These are phyloP conservation scores for Naegleria gruberi DNA, from an alignment of 208 protist genomes.

Conservation along the genomic window DNA sequence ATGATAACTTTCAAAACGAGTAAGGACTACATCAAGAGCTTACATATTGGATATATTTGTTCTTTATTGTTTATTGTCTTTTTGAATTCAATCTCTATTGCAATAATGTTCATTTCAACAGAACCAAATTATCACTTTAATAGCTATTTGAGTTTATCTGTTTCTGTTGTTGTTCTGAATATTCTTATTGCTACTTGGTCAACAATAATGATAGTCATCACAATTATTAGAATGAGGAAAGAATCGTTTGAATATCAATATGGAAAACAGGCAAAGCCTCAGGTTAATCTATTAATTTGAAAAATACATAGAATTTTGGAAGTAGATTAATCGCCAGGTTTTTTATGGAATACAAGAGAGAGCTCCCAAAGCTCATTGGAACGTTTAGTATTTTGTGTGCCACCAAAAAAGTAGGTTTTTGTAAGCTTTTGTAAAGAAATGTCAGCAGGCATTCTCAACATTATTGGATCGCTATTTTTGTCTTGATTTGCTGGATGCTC, in stretches of 20 bases:
- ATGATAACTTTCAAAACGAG: neutral
- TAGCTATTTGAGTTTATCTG: neutral
- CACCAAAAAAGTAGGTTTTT: neutral
- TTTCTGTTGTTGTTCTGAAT: neutral
- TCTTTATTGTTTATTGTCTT: neutral
- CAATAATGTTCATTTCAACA: neutral
- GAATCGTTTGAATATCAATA: neutral
- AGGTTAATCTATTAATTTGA: neutral
- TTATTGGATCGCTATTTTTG: neutral
- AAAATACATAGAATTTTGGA: no score
- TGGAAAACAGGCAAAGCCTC: neutral
- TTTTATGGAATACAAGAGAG: neutral
- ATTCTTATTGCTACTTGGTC: neutral
- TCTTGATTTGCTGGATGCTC: neutral
- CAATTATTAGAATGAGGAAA: neutral
- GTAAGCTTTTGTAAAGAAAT: neutral
- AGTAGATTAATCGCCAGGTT: no score
- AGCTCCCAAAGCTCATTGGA: neutral
- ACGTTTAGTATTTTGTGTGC: neutral
- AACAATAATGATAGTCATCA: neutral
- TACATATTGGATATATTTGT: neutral
- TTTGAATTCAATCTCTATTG: neutral
- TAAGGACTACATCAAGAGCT: neutral
- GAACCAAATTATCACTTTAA: neutral
- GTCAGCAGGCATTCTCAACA: neutral